Evolutionary conservation across 1,284 basidiomycete genomes (phyloP).

Genomic region (Gymnopus androsaceus): DNA sequence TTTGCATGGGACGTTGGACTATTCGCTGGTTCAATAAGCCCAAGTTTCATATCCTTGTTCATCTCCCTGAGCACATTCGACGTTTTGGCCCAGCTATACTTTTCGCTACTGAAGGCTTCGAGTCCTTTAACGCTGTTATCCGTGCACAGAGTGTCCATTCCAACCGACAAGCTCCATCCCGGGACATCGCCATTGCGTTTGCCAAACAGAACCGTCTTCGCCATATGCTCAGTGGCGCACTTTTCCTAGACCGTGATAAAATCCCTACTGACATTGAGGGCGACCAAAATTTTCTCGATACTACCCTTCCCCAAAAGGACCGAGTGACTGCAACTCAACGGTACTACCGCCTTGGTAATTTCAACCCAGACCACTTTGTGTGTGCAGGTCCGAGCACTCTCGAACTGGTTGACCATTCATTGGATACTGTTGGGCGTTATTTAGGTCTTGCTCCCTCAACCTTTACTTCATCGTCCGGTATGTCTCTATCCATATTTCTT

Average conservation of each 20-base stretch:
- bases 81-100: constrained; percentile 41
- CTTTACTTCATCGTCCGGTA: background rate
- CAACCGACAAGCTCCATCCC: constrained; percentile 44
- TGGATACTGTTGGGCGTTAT: background rate
- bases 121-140: constrained; percentile 49
- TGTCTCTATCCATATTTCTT: background rate
- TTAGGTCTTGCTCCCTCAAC: background rate
- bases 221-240: constrained; percentile 38
- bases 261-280: background rate
- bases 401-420: background rate
- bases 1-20: constrained; percentile 28
- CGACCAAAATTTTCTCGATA: background rate
- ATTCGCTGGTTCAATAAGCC: constrained; percentile 41
- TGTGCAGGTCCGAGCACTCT: background rate
- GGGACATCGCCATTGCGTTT: constrained; percentile 40
- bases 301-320: too few species aligned
- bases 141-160: constrained; percentile 39
- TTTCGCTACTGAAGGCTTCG: constrained; percentile 46
- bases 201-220: constrained; percentile 35
- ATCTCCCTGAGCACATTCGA: constrained; percentile 33
- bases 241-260: background rate
- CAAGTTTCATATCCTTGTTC: constrained; percentile 39
- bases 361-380: background rate
- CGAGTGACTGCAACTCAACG: background rate
- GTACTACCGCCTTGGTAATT: background rate